Conservation (phyloP, 1,284 basidiomycete species). For the Vanrija sp. region DNA sequence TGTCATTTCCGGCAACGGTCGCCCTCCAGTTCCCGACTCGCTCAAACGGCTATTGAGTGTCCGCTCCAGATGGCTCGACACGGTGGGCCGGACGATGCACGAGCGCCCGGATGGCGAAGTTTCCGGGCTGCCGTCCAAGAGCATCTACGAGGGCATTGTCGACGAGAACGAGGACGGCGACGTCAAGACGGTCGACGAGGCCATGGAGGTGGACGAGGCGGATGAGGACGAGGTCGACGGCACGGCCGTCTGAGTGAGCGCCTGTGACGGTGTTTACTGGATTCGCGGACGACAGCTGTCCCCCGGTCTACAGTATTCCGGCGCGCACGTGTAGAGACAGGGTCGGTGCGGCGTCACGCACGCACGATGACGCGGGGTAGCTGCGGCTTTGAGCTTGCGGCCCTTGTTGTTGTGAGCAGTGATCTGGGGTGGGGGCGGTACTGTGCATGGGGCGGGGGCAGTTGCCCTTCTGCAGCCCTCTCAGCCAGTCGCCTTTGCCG, state of each 20-base stretch:
- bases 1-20: conserved; percentile 52
- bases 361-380: no score
- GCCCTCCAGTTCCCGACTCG: conserved; percentile 64
- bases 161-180: conserved; percentile 51
- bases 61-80: conserved; percentile 67
- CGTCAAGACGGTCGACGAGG: conserved; percentile 46
- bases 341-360: no score
- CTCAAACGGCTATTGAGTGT: conserved; percentile 66
- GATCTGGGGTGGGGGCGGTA: no score
- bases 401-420: no score
- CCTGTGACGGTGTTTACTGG: not conserved
- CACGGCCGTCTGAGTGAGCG: conserved; percentile 7
- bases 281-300: no score
- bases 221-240: conserved; percentile 29
- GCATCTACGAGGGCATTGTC: conserved; percentile 69
- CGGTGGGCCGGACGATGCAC: conserved; percentile 65
- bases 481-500: no score
- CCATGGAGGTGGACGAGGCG: conserved; percentile 30
- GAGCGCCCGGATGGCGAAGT: conserved; percentile 62
- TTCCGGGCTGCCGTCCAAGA: conserved; percentile 67
- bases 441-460: no score
- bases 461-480: no score
- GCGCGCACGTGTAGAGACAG: no score
- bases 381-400: no score
- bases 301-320: no score